phyloP scores from a whole-genome alignment of 495 filamentous ascomycete species.

The Penicillium lividum region DNA sequence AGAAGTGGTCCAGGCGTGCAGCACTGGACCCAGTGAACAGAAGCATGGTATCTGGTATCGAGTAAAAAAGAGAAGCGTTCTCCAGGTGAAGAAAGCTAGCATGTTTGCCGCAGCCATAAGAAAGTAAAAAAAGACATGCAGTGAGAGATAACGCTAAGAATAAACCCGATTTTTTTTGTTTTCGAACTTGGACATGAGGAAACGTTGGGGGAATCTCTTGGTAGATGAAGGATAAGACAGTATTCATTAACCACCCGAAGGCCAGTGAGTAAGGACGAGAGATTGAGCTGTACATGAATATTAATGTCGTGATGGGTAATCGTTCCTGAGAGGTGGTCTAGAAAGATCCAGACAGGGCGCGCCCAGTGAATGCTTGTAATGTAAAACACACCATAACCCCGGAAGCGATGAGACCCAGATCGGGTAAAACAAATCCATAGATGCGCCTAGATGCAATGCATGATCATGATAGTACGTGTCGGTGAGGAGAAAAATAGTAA shows the following conservation, averaged over 20 bases:
- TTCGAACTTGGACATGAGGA: slow-evolving; percentile 11
- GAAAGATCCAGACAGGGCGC: slow-evolving; percentile 20
- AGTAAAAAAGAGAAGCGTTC: slow-evolving; percentile 21
- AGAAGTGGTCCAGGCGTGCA: slow-evolving; percentile 14
- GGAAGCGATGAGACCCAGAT: slow-evolving; percentile 24
- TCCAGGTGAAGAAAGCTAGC: slow-evolving; percentile 17
- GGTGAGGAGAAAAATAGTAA: slow-evolving; percentile 3
- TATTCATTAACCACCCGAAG: slow-evolving; percentile 21
- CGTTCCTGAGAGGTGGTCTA: slow-evolving; percentile 10
- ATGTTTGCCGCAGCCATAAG: slow-evolving; percentile 17
- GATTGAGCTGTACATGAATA: slow-evolving; percentile 46
- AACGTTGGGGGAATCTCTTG: slow-evolving; percentile 11
- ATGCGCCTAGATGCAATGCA: slow-evolving; percentile 52
- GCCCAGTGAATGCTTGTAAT: slow-evolving; percentile 26
- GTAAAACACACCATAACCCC: slow-evolving; percentile 18
- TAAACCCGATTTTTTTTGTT: slow-evolving; percentile 17
- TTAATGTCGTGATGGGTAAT: slow-evolving; percentile 35
- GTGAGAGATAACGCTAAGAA: slow-evolving; percentile 12
- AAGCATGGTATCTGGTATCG: slow-evolving; percentile 45
- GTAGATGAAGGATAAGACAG: slow-evolving; percentile 5
- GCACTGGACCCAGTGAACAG: slow-evolving; percentile 7
- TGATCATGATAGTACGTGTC: slow-evolving; percentile 49
- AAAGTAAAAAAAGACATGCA: slow-evolving; percentile 8
- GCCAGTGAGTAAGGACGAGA: slow-evolving; percentile 18
- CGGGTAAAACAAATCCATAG: slow-evolving; percentile 34